phyloP scores from a whole-genome alignment of 164 flowering plant genomes.

The Aristolochia fimbriata region DNA sequence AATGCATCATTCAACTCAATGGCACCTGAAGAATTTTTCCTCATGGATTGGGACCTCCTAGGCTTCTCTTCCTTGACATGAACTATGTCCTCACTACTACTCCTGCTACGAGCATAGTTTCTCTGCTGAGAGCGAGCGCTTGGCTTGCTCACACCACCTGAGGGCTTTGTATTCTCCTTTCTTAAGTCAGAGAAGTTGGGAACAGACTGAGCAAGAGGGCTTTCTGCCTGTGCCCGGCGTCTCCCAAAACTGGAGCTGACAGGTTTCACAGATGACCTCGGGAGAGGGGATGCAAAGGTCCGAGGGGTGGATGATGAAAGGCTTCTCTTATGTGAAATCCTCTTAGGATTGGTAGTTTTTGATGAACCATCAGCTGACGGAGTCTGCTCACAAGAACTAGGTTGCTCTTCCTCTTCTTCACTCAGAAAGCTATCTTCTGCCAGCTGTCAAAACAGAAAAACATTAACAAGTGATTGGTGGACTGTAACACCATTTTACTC shows the following conservation, averaged over 20 bases:
- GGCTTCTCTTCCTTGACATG: constrained; percentile 62
- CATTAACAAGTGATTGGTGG: constrained; percentile 1
- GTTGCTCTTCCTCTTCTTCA: constrained; percentile 56
- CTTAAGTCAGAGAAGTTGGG: constrained; percentile 86
- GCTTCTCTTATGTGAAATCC: constrained; percentile 37
- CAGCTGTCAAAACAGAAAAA: constrained; percentile 30
- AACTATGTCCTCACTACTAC: constrained; percentile 47
- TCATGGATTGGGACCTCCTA: constrained; percentile 41
- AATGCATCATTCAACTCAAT: constrained; percentile 42
- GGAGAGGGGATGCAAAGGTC: constrained; percentile 30
- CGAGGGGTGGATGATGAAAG: constrained; percentile 58
- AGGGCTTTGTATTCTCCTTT: constrained; percentile 84
- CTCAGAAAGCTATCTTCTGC: constrained; percentile 25
- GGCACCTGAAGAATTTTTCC: constrained; percentile 43
- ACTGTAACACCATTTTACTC: neutral
- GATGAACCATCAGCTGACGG: constrained; percentile 33
- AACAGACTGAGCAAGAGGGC: constrained; percentile 84
- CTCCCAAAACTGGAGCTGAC: constrained; percentile 41
- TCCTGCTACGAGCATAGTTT: constrained; percentile 53
- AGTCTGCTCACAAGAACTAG: constrained; percentile 33
- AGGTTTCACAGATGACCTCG: constrained; percentile 47
- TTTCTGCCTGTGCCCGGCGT: constrained; percentile 54
- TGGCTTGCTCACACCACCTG: constrained; percentile 43
- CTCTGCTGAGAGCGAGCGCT: constrained; percentile 42
- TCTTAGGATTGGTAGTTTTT: constrained; percentile 45